Percentiles rank a stretch among this genome's conserved stretches.
Conservation (phyloP, 306 rosid species). For the Fragaria iinumae region DNA sequence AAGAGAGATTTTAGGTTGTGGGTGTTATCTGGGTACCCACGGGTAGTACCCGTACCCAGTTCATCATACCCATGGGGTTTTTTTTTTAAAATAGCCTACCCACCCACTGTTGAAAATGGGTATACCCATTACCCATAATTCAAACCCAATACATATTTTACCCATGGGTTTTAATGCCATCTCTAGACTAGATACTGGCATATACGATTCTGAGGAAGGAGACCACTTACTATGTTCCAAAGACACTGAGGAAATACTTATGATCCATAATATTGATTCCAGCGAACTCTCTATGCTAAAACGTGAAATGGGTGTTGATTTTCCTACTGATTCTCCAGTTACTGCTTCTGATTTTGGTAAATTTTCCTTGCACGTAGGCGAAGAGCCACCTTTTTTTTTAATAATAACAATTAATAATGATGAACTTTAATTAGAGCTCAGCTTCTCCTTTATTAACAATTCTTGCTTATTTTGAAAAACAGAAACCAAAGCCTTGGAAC, state of each 20-base stretch:
- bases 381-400: background rate
- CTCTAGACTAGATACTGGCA: background rate
- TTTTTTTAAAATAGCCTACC: no score
- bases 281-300: background rate
- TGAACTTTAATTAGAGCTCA: background rate
- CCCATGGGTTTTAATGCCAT: no score
- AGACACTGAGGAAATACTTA: background rate
- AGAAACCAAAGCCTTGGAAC: constrained; percentile 12
- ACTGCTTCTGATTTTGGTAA: background rate
- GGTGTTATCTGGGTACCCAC: no score
- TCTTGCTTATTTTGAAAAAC: background rate
- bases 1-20: no score
- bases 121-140: no score
- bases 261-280: background rate
- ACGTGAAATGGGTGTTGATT: constrained; percentile 1
- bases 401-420: no score
- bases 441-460: background rate
- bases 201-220: no score
- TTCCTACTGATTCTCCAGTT: constrained; percentile 5
- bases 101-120: no score
- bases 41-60: no score
- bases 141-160: no score
- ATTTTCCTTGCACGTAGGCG: background rate
- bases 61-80: no score
- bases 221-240: background rate